These are phyloP conservation scores for Xanthoconium separans DNA, from an alignment of 1,284 basidiomycete genomes.

Conservation along the genomic window DNA sequence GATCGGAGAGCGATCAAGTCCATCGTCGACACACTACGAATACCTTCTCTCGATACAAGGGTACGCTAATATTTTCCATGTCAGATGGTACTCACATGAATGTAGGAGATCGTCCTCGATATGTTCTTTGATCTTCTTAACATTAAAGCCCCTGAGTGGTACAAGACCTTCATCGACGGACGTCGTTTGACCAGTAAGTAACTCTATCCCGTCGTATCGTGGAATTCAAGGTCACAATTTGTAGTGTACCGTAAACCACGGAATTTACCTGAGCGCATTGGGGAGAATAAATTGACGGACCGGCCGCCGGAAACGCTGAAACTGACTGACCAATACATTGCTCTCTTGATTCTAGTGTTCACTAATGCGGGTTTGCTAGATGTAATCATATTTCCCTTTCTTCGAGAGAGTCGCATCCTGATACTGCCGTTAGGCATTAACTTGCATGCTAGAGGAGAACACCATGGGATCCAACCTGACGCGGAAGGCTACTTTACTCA, in stretches of 20 bases:
- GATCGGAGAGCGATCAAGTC: slow-evolving; percentile 84
- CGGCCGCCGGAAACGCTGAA: slow-evolving; percentile 66
- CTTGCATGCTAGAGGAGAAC: slow-evolving; percentile 78
- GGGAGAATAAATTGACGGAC: slow-evolving; percentile 39
- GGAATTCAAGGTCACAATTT: not conserved
- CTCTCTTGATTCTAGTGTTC: slow-evolving; percentile 85
- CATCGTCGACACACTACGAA: slow-evolving; percentile 82
- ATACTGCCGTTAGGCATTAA: slow-evolving; percentile 63
- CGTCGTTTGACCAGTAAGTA: slow-evolving; percentile 78
- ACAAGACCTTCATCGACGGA: slow-evolving; percentile 86
- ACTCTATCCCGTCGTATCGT: not conserved
- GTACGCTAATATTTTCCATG: slow-evolving; percentile 42
- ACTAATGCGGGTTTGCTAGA: slow-evolving; percentile 87
- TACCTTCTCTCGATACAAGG: slow-evolving; percentile 84
- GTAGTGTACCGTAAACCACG: slow-evolving; percentile 69
- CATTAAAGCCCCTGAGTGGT: slow-evolving; percentile 89
- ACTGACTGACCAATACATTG: slow-evolving; percentile 91
- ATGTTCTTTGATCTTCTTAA: slow-evolving; percentile 94
- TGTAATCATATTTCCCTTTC: slow-evolving; percentile 45
- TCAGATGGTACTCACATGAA: slow-evolving; percentile 9
- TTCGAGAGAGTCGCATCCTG: slow-evolving; percentile 3
- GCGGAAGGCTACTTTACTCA: slow-evolving; percentile 88
- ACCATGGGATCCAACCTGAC: slow-evolving; percentile 68
- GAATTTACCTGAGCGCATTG: slow-evolving; percentile 37
- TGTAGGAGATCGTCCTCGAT: slow-evolving; percentile 86